These are phyloP conservation scores for Quercus alba DNA, from an alignment of 306 rosid species.

Conservation along the genomic window DNA sequence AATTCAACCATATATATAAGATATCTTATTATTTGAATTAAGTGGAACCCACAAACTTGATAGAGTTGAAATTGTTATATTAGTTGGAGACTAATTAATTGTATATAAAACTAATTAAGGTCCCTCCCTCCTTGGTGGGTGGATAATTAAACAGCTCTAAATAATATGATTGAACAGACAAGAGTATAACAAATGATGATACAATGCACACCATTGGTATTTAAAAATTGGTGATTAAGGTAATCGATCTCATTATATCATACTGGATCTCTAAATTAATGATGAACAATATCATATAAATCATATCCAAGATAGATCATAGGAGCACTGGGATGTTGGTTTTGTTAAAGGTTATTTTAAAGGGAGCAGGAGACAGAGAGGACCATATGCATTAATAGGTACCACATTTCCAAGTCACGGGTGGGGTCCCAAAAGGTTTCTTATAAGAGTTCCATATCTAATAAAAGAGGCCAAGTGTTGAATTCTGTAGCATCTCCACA, in stretches of 20 bases:
- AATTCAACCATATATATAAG: too few species aligned
- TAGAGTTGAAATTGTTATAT: too few species aligned
- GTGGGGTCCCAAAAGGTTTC: conserved; percentile 29
- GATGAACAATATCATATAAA: conserved; percentile 39
- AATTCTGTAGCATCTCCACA: conserved; percentile 43
- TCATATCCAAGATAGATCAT: conserved; percentile 64
- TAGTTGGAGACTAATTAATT: too few species aligned
- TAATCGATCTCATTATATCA: conserved; percentile 1
- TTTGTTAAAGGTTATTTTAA: conserved; percentile 22
- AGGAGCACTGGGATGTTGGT: conserved; percentile 83
- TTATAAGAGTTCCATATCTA: conserved; percentile 19
- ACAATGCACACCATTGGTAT: conserved; percentile 23
- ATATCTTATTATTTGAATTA: too few species aligned
- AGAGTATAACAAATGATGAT: conserved; percentile 17
- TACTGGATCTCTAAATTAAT: conserved; percentile 27
- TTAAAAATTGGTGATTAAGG: conserved; percentile 23
- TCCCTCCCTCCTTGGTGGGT: not conserved
- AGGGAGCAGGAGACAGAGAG: conserved; percentile 40
- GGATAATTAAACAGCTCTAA: not conserved
- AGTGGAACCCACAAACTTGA: too few species aligned
- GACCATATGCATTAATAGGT: conserved; percentile 42
- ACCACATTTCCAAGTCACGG: conserved; percentile 59
- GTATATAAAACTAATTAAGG: not conserved
- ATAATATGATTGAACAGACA: conserved; percentile 12
- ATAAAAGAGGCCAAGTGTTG: conserved; percentile 32